Base-by-base conservation (phyloP, 2,329 filamentous ascomycete species). In the Hymenoscyphus fructigenus region DNA sequence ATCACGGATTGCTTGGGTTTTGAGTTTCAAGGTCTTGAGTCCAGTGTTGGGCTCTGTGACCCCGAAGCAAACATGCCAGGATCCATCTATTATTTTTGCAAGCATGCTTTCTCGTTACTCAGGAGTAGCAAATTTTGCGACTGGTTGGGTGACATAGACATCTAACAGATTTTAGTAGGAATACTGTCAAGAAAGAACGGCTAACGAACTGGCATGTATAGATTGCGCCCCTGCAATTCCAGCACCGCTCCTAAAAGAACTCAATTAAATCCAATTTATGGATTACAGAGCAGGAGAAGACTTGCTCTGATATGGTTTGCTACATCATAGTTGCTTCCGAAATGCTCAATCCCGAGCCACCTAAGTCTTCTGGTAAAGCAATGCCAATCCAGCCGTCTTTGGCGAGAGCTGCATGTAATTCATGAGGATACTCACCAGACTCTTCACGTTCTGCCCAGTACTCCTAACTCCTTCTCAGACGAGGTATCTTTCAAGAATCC, bases 271-370 rank as follows among this genome's bases (percentile, higher is more conserved):
- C n/a, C 15, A 28, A 34, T 2, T 7, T 5, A 12, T 57, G 1
- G 4, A 9, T n/a, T n/a, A n/a, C n/a, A n/a, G n/a, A n/a, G n/a
- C n/a, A 20, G 7, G 10, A n/a, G n/a, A 34, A 20, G 23, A 64
- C 74, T 15, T 70, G 88, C 78, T 93, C 89, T 0, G 89, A 81
- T 64, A 93, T 91, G 1, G 91, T 91, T 72, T 96, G 91, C 81
- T 95, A 84, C 91, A 95, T 94, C 84, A 94, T 91, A 0, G 89
- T 91, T 0, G 91, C 91, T 74, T 95, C 91, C 0, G 89, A 89
- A 41, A 96, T 92, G 9, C 88, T 91, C 9, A 96, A 78, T 0
- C 89, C 91, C 0, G 90, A 84, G 0, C 91, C 92, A 2, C 92
- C 91, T 0, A 92, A 82, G 0, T 85, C 81, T 74, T 93, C 90